A percentile compares a stretch with the other conserved stretches of the same genome.
These are phyloP conservation scores for Polygonum maritimum DNA, from an alignment of 148 eudicot genomes.

Conservation along the genomic window DNA sequence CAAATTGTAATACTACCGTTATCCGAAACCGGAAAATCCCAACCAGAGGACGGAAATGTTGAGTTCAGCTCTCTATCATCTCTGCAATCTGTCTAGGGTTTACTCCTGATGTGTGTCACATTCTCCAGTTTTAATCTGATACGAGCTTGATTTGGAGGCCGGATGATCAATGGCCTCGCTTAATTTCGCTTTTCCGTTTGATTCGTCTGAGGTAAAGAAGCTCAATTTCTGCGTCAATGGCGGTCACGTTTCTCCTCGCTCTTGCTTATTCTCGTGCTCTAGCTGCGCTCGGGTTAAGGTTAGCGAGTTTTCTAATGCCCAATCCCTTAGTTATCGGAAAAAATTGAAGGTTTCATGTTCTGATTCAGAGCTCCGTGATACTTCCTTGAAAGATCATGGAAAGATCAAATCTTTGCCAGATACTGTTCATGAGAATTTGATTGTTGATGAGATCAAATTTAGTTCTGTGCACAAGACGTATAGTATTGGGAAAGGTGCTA, in stretches of 20 bases:
- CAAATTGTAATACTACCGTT: neutral
- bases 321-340: neutral
- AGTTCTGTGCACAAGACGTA: neutral
- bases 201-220: conserved; percentile 33
- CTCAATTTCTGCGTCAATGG: conserved; percentile 19
- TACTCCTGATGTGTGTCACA: neutral
- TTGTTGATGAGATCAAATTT: neutral
- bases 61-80: neutral
- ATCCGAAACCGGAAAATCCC: neutral
- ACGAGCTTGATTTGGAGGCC: neutral
- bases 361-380: conserved; percentile 4
- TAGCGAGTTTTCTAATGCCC: neutral
- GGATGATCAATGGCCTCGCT: conserved; percentile 34
- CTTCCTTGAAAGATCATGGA: conserved; percentile 1
- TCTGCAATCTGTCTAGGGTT: neutral
- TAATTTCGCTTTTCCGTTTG: conserved; percentile 23
- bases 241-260: conserved; percentile 21
- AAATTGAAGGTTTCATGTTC: neutral
- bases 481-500: neutral
- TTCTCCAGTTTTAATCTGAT: neutral
- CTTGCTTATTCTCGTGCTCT: conserved; percentile 19
- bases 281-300: conserved; percentile 1
- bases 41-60: too few relatives aligned
- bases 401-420: neutral
- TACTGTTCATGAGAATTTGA: neutral